These are phyloP conservation scores for Trichoderma lentiforme DNA, from an alignment of 2,329 filamentous ascomycete genomes.

Conservation along the genomic window DNA sequence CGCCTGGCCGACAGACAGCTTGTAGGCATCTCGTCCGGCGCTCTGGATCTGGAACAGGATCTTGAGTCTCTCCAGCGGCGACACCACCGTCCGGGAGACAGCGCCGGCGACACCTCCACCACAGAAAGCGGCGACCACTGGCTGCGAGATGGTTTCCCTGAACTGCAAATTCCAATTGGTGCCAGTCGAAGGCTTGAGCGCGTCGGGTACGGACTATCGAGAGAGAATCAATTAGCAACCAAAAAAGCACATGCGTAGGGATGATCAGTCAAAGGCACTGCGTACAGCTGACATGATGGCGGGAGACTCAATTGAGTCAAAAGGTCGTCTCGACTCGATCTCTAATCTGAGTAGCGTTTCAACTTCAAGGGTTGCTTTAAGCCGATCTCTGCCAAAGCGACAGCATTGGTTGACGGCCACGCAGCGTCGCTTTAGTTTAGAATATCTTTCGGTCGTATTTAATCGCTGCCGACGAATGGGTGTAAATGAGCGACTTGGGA, in stretches of 20 bases:
- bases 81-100: constrained; percentile 96
- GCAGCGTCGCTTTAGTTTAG: constrained; percentile 17
- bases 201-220: constrained; percentile 28
- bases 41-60: constrained; percentile 98
- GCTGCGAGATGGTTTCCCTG: constrained; percentile 64
- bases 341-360: constrained; percentile 14
- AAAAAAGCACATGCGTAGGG: background rate
- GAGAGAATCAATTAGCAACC: constrained; percentile 17
- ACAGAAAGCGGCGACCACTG: constrained; percentile 86
- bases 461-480: background rate
- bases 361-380: constrained; percentile 20
- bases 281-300: constrained; percentile 33
- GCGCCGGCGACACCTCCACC: constrained; percentile 92
- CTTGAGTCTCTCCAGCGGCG: constrained; percentile 90
- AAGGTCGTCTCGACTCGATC: constrained; percentile 22
- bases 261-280: background rate
- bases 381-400: constrained; percentile 17
- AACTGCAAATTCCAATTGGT: constrained; percentile 34
- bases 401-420: constrained; percentile 19
- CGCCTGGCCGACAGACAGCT: constrained; percentile 84
- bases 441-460: background rate
- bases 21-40: constrained; percentile 85
- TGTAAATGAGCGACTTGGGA: constrained; percentile 1
- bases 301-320: constrained; percentile 9
- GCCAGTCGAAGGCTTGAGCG: constrained; percentile 26